Evolutionary conservation across 306 rosid species (phyloP), one percentile per base, ranked within the genome.

Genomic region (Mimosa bimucronata): DNA sequence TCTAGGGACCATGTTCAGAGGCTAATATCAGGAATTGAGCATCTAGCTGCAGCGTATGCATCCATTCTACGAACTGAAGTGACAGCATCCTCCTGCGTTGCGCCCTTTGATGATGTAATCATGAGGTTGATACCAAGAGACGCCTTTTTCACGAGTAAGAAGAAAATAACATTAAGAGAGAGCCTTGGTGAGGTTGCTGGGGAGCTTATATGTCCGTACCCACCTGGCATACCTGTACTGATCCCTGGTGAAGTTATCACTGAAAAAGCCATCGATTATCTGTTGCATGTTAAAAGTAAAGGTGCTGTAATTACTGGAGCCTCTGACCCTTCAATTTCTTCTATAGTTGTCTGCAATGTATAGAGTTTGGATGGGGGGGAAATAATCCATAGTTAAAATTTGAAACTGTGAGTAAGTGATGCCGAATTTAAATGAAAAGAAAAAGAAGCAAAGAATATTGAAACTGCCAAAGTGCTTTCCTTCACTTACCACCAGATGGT

Each of bases 141-240:
- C 23, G 98, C 98, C 50, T 94, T 94, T 66, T 94, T 94, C 19
- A 77, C 83, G 8, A 84, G 87, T 29, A 94, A 92, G 87, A 87
- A 81, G 78, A 92, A 88, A 66, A 91, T 84, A 78, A 53, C 80
- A 25, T 68, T 88, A 21, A 84, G 71, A 79, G 88, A 89, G 58
- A 85, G 97, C 80, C 40, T 91, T 0, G 97, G 98, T 42, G 81
- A 88, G 74, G 80, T 92, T 77, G 85, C 97, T 26, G 97, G 97
- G 78, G 98, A 92, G 92, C 90, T 92, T 70, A 75, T 94, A 70
- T 90, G 90, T 74, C 91, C 97, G 34, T 94, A 90, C 58, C 98
- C 97, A 15, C 98, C 98, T 0, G 98, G 97, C 67, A 87, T 94
- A 79, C 97, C 98, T 0, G 93, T 88, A 44, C 41, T 91, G 83